Evolutionary conservation across 1,139 yeast species (phyloP), one percentile per base, ranked within the genome.

Genomic region (Kodamaea fungicola): DNA sequence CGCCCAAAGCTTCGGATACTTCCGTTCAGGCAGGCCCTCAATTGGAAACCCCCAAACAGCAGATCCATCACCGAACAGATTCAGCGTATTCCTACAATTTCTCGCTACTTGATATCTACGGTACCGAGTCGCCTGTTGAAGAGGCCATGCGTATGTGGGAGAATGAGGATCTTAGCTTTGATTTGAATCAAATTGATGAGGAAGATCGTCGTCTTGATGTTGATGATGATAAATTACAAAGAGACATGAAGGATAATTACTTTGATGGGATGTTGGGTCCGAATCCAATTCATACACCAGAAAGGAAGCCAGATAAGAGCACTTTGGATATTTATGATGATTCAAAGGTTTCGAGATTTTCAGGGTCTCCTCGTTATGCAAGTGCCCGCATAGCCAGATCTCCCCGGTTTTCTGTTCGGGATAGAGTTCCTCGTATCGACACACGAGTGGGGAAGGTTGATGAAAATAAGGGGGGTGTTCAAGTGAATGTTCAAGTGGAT

Each of bases 71-170:
- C 6, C 49, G 71, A 7, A 43, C 55, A 12, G 64, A 57, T 2
- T 63, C 70, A 8, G 50, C 57, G 2, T 57, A 60, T 42, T 66
- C 73, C n/a, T 51, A 60, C 32, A 67, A 59, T 46, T 67, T 62
- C 40, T 51, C 56, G 24, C 38, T 55, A 8, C 43, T 56, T 8
- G 58, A 56, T 35, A 51, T 42, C 36, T 56, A 55, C 38, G 55
- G 51, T 21, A 42, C 42, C 10, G 57, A 52, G 10, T 45, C 50
- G 10, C 52, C 52, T 9, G 22, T 35, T 25, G 44, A 44, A 24
- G 49, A 43, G n/a, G 42, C 32, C 4, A 19, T 19, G 28, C 12
- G 28, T 21, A 27, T 27, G 16, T 27, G 29, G 29, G 29, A 27
- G 16, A 27, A 27, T 12, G 29, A 27, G 16, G 26, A 23, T 7